Percentiles rank a stretch among this genome's conserved stretches.
phyloP scores from a whole-genome alignment of 2,329 filamentous ascomycete genomes.

The Paraphoma sp. region DNA sequence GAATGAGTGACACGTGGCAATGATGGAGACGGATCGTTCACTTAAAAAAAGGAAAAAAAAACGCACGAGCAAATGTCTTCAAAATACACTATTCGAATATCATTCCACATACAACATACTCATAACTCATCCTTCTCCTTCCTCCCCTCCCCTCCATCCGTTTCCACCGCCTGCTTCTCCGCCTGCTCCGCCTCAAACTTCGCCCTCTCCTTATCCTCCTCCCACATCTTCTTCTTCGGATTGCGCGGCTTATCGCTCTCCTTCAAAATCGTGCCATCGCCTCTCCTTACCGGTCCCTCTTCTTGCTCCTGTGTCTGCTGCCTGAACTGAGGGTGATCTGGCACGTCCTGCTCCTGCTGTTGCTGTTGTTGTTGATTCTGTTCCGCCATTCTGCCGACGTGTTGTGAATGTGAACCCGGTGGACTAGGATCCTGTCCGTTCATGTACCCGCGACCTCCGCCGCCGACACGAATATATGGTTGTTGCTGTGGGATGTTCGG shows the following conservation, averaged over 20 bases:
- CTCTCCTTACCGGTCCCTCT: constrained; percentile 46
- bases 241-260: constrained; percentile 54
- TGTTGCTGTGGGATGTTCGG: constrained; percentile 38
- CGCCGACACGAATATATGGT: constrained; percentile 55
- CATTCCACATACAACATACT: constrained; percentile 1
- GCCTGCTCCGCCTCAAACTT: constrained; percentile 32
- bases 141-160: constrained; percentile 4
- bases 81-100: neutral
- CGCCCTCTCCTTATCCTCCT: constrained; percentile 52
- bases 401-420: constrained; percentile 45
- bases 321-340: constrained; percentile 32
- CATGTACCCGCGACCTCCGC: constrained; percentile 56
- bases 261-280: constrained; percentile 55
- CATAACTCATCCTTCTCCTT: constrained; percentile 34
- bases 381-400: constrained; percentile 27
- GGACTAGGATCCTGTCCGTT: constrained; percentile 49
- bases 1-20: too few relatives aligned
- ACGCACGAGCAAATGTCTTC: too few relatives aligned
- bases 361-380: constrained; percentile 29
- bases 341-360: constrained; percentile 25
- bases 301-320: constrained; percentile 32
- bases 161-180: constrained; percentile 18
- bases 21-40: too few relatives aligned
- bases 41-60: too few relatives aligned
- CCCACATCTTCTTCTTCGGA: constrained; percentile 69